phyloP scores from a whole-genome alignment of 75 land plant species.

The Pinus albicaulis region DNA sequence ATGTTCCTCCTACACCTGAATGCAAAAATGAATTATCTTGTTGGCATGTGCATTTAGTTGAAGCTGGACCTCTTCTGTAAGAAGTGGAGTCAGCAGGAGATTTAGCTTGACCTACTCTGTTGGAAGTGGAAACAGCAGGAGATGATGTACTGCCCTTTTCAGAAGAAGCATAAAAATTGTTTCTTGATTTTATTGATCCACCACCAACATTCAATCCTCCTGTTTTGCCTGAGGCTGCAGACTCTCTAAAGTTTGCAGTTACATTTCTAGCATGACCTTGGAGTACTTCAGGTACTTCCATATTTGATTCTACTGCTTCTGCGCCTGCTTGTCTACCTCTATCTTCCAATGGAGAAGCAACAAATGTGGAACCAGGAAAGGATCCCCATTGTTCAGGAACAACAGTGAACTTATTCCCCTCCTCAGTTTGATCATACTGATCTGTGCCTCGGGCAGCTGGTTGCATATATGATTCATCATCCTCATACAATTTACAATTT shows the following conservation, averaged over 20 bases:
- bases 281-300: neutral
- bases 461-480: too few species aligned
- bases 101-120: too few species aligned
- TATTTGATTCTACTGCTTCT: too few species aligned
- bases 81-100: too few species aligned
- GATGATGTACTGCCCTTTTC: neutral
- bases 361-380: too few species aligned
- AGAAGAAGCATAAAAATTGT: constrained; percentile 12
- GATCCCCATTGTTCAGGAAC: too few species aligned
- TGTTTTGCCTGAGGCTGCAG: constrained; percentile 1
- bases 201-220: constrained; percentile 8
- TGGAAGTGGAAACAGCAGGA: too few species aligned
- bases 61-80: neutral
- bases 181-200: neutral
- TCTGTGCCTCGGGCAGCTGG: too few species aligned
- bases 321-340: neutral
- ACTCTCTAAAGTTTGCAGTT: neutral
- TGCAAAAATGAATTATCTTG: too few species aligned
- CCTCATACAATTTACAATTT: too few species aligned
- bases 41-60: neutral
- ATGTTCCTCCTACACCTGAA: constrained; percentile 45
- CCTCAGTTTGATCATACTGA: too few species aligned
- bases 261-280: constrained; percentile 4
- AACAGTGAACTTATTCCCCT: too few species aligned
- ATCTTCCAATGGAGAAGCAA: neutral